These are phyloP conservation scores for Ophiostoma himal-ulmi DNA, from an alignment of 2,329 filamentous ascomycete species.

Conservation along the genomic window DNA sequence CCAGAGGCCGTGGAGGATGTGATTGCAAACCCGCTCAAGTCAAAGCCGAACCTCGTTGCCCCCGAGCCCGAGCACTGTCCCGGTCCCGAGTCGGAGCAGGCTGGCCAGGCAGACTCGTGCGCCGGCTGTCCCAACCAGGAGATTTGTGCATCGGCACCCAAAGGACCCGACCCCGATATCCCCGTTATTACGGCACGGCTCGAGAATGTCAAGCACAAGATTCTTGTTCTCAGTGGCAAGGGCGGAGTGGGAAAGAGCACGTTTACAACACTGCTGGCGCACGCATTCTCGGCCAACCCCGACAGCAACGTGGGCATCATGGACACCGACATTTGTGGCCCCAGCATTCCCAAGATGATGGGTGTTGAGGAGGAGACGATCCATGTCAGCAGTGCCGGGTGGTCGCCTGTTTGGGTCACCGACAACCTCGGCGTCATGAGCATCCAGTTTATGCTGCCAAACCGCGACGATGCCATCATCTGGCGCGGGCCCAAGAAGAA, in stretches of 20 bases:
- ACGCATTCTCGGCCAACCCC: conserved; percentile 84
- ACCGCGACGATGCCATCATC: conserved; percentile 89
- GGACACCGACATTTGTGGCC: conserved; percentile 97
- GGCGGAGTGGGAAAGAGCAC: conserved; percentile 79
- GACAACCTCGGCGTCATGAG: conserved; percentile 96
- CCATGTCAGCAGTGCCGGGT: conserved; percentile 80
- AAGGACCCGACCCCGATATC: conserved; percentile 92
- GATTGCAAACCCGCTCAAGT: conserved; percentile 68
- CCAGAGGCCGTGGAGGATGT: conserved; percentile 62
- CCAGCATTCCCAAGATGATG: conserved; percentile 98
- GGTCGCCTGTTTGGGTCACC: conserved; percentile 91
- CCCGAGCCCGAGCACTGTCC: conserved; percentile 97
- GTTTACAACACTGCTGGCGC: conserved; percentile 39
- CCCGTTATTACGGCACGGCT: conserved; percentile 80
- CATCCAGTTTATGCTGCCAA: conserved; percentile 96
- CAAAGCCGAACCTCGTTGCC: conserved; percentile 78
- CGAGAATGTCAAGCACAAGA: conserved; percentile 77
- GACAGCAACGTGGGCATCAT: conserved; percentile 82
- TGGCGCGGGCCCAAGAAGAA: conserved; percentile 99
- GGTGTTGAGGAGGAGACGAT: conserved; percentile 91
- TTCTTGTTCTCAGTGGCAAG: conserved; percentile 88
- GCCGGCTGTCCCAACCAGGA: conserved; percentile 91
- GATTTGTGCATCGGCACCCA: conserved; percentile 90
- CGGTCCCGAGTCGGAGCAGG: conserved; percentile 72
- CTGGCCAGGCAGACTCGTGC: conserved; percentile 73